phyloP scores from a whole-genome alignment of 164 flowering plant species.

The Stephania yunnanensis region DNA sequence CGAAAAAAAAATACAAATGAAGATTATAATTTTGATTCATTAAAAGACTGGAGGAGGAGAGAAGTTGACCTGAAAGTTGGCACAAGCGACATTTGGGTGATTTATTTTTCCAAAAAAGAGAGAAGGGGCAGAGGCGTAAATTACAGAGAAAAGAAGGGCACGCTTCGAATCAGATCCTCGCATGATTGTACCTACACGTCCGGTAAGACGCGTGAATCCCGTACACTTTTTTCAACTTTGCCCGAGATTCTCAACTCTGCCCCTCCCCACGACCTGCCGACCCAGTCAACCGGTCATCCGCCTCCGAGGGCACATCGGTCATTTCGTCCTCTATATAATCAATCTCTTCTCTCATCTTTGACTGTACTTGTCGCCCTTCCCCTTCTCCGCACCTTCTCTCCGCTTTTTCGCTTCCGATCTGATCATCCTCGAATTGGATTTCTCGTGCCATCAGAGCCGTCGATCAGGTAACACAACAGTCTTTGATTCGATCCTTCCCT shows the following conservation, averaged over 20 bases:
- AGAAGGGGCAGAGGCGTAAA: background rate
- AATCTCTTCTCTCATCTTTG: constrained; percentile 15
- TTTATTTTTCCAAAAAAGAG: background rate
- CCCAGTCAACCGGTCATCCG: background rate
- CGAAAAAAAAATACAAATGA: background rate
- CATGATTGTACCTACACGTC: constrained; percentile 6
- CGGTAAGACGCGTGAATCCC: constrained; percentile 4
- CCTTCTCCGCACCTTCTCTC: constrained; percentile 1
- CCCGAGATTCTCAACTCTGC: background rate
- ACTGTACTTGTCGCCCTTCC: constrained; percentile 15
- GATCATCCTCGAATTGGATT: background rate
- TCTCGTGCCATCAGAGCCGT: background rate
- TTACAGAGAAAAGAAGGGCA: background rate
- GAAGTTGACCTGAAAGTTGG: background rate
- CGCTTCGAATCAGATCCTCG: background rate
- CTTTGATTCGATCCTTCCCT: constrained; percentile 1
- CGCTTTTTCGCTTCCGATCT: background rate
- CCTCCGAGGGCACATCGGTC: constrained; percentile 33
- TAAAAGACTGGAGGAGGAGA: too few species aligned
- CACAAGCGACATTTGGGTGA: background rate
- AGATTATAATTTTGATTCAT: too few species aligned
- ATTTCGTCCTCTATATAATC: constrained; percentile 27
- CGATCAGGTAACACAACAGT: background rate
- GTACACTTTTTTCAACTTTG: background rate
- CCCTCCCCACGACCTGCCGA: background rate